Evolutionary conservation across 306 rosid genomes (phyloP).

Genomic region (Quercus engelmannii): DNA sequence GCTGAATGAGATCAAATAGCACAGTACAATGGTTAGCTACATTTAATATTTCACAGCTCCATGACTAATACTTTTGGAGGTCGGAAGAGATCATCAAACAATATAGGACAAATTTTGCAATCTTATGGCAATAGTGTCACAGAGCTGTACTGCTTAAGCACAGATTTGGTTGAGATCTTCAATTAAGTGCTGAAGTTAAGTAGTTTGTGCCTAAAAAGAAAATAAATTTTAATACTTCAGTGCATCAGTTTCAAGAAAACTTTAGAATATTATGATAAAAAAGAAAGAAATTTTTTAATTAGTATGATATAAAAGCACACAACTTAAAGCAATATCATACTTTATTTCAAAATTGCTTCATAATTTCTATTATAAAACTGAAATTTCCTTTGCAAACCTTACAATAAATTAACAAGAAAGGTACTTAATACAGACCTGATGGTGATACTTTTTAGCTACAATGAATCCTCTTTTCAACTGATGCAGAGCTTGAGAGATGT

Average conservation of each 20-base stretch:
- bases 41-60: background rate
- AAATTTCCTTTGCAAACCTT: background rate
- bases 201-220: background rate
- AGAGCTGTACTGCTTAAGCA: background rate
- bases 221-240: background rate
- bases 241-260: background rate
- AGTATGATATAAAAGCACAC: background rate
- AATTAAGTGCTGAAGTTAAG: background rate
- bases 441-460: constrained; percentile 60
- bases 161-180: background rate
- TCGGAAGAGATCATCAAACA: background rate
- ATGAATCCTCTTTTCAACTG: constrained; percentile 43
- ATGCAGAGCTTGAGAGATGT: constrained; percentile 44
- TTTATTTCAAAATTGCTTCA: constrained; percentile 6
- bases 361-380: constrained; percentile 2
- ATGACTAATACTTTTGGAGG: background rate
- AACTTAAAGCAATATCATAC: background rate
- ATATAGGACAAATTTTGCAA: background rate
- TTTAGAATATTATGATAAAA: background rate
- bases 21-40: background rate
- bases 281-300: background rate
- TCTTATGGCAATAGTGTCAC: background rate
- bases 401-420: constrained; percentile 5
- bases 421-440: constrained; percentile 52
- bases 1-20: background rate